Base-by-base conservation (phyloP, 352 stramenopile genomes). In the Pythium scleroteichum region DNA sequence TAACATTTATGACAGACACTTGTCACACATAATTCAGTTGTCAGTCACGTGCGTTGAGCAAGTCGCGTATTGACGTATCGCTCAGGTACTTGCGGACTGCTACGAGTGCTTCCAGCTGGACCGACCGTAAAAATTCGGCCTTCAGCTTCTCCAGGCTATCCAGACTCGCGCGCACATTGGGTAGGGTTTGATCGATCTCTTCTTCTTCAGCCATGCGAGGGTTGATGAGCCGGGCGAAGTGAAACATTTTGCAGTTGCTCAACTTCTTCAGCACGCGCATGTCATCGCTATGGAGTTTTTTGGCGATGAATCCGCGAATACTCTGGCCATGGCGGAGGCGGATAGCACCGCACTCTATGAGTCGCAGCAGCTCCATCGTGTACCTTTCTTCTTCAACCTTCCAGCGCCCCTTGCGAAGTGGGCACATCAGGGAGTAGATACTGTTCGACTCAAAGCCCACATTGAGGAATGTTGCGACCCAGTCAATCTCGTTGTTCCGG, bases 211-310 rank as follows among this genome's bases (percentile, higher is more conserved):
- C 60, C 41, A 88, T 80, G 26, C 63, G 64, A n/a, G 78, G 79
- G 56, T 79, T 87, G 29, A 90, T 88, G 40, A 57, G 22, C 10
- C 82, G 78, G 2, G 77, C 73, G 67, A 92, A 90, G 64, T 84
- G 77, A 46, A 89, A 93, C 58, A 82, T 76, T 62, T 88, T 87
- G 67, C 79, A 93, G 53, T 91, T 93, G 74, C 74, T 88, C 7
- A 93, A 64, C 65, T 93, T 93, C 69, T 93, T 92, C 48, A 92
- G 73, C 53, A 91, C 83, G 17, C 83, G 83, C 83, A 92, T 90
- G 61, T 90, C 80, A 45, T 92, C 81, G 39, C 81, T 91, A 64
- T 93, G 81, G 26, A 91, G 66, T 54, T 87, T 90, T 53, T 90
- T 79, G 29, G 80, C 78, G 46, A 92, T 76, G 64, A 87, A 92